Evolutionary conservation across 768 basidiomycete species (phyloP), one percentile per base, ranked within the genome.

Genomic region (Pleurotus platypus): DNA sequence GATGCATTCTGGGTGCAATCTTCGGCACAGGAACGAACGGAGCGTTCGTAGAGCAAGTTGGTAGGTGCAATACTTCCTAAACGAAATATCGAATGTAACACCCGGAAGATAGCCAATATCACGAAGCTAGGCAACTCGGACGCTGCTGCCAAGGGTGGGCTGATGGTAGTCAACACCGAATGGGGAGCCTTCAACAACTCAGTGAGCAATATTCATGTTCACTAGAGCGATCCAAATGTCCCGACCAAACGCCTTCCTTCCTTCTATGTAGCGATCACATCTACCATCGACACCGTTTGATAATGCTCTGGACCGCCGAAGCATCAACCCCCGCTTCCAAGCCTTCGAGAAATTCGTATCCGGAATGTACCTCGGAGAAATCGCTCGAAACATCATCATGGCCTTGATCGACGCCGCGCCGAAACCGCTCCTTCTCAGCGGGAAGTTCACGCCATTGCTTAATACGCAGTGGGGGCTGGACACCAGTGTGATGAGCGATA

Each of bases 21-120:
- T 98, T 98, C 68, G 97, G 97, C 22, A 99, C 97, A 0, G 97
- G 97, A 15, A 98, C 97, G 4, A 99, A 99, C 67, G 97, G 97
- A 27, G 97, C 97, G 9, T 99, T 97, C 72, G 83, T 99, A 49
- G 96, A 98, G 69, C 80, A 90, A 62, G 75, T 94, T 27, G 70
- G 80, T 81, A 58, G 65, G 77, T 64, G 16, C 26, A 9, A 15
- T 43, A 37, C 12, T 47, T 45, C 54, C 0, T 42, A 2, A n/a
- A 4, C 3, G 24, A 22, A 24, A 4, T 55, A n/a, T 5, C 5
- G 47, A 42, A 43, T 47, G 24, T 35, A 18, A 49, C 37, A 58
- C 26, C 5, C 27, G 27, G 38, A 13, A 24, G 18, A 1, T 38
- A 80, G 78, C 82, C 50, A 94, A 92, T 50, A 86, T 98, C 66